Base-by-base conservation (phyloP, 306 rosid species). In the Cyamopsis tetragonoloba region DNA sequence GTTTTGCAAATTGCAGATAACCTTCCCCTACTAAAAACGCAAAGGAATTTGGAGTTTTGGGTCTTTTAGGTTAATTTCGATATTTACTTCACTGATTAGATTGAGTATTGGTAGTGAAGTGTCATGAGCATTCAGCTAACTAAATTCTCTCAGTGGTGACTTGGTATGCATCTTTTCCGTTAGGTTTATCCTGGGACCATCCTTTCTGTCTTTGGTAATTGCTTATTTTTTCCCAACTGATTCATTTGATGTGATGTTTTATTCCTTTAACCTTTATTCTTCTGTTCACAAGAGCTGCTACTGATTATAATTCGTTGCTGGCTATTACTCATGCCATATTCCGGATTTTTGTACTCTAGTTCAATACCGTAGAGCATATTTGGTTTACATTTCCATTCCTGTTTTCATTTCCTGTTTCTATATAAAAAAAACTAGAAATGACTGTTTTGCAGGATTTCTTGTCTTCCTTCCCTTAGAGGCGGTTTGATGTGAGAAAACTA, bases 401-500 rank as follows among this genome's bases (percentile, higher is more conserved):
- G n/a, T n/a, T n/a, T n/a, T n/a, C n/a, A n/a, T n/a, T n/a, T n/a
- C n/a, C n/a, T n/a, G n/a, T n/a, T n/a, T n/a, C n/a, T n/a, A n/a
- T n/a, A n/a, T n/a, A n/a, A n/a, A n/a, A n/a, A n/a, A n/a, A n/a
- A n/a, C n/a, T n/a, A n/a, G n/a, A n/a, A n/a, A n/a, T n/a, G n/a
- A n/a, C n/a, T n/a, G n/a, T n/a, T n/a, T n/a, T n/a, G n/a, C n/a
- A n/a, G n/a, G n/a, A n/a, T n/a, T n/a, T 34, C 14, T 67, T 35
- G 11, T 50, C 26, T 9, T 34, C 17, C 42, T 18, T 56, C 38
- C 23, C 19, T 53, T 24, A 17, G 24, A 31, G 43, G 39, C 41
- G 53, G 65, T 68, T 54, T 68, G 74, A 31, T 67, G 24, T 15
- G 55, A 26, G 31, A 68, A 54, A n/a, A n/a, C n/a, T n/a, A n/a